Conservation (phyloP, 352 stramenopile species). For the Elongisporangium senticosum region DNA sequence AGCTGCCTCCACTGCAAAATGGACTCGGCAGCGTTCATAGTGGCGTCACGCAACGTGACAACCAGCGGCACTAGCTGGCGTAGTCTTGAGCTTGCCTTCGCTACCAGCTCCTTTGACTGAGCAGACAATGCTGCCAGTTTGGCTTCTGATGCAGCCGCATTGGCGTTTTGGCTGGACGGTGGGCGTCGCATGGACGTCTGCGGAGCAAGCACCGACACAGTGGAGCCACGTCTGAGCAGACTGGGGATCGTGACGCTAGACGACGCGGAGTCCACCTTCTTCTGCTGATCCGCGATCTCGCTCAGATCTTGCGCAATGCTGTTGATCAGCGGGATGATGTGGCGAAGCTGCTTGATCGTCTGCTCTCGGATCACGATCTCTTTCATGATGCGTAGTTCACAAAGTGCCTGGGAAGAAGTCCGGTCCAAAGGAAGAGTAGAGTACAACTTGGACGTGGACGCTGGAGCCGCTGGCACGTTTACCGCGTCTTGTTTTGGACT, state of each 20-base stretch:
- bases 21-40: constrained; percentile 28
- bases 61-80: constrained; percentile 28
- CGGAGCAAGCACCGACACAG: constrained; percentile 2
- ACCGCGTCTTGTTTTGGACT: neutral
- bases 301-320: constrained; percentile 24
- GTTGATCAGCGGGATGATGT: constrained; percentile 17
- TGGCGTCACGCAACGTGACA: constrained; percentile 18
- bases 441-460: neutral
- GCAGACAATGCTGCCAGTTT: constrained; percentile 5
- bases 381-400: constrained; percentile 46
- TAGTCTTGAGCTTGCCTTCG: constrained; percentile 20
- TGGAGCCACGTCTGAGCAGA: neutral
- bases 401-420: constrained; percentile 16
- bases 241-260: neutral
- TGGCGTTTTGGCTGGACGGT: constrained; percentile 4
- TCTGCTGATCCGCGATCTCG: constrained; percentile 16
- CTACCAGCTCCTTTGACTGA: constrained; percentile 14
- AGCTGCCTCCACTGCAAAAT: constrained; percentile 39
- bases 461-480: neutral
- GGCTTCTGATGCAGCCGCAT: constrained; percentile 1
- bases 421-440: neutral
- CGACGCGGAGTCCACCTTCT: constrained; percentile 7
- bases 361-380: constrained; percentile 59
- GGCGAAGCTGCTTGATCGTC: constrained; percentile 35
- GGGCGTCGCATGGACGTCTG: constrained; percentile 5